Base-by-base conservation (phyloP, 2,329 filamentous ascomycete genomes). In the Diaporthe eres region DNA sequence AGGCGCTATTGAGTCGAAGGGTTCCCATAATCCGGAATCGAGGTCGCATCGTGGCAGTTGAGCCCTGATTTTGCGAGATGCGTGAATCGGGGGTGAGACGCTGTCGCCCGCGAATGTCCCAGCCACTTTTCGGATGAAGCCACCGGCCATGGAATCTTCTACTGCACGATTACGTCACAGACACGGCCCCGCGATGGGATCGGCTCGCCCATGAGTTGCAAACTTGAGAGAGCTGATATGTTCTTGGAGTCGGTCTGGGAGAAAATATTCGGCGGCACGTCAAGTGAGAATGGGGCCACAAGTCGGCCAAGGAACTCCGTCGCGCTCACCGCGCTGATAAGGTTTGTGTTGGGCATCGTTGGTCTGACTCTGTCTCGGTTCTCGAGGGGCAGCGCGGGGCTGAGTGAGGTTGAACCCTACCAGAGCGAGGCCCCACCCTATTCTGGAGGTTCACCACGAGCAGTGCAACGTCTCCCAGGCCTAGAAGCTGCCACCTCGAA, bases 11-110 rank as follows among this genome's bases (percentile, higher is more conserved):
- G 63, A 68, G 63, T 22, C 47, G 63, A 68, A 51, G 22, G 65
- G 47, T 70, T 42, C 65, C 65, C 65, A 42, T 55, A 70, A 70
- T 70, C 65, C 65, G 65, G 65, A 68, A 68, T 68, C 47, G 19
- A 68, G 47, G 65, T 68, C 19, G 65, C 22, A 70, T 70, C 31
- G 65, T 55, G 65, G 65, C 65, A 55, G 34, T 31, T 12, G 49
- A 70, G 65, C 49, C 65, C 65, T 70, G 65, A 42, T 70, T 55
- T 34, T 55, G 22, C 22, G 31, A 51, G 63, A 53, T 67, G 47
- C 19, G 44, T 53, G 47, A 34, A 34, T 39, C 44, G 63, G 6
- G 28, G 25, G 65, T 39, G 65, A 68, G 47, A 68, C 31, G 65
- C 65, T 68, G 65, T 13, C 42, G 17, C 19, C 55, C n/a, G 65